Percentiles rank a stretch among this genome's conserved stretches.
Conservation (phyloP, 2,329 filamentous ascomycete species). For the Pseudopithomyces maydicus region DNA sequence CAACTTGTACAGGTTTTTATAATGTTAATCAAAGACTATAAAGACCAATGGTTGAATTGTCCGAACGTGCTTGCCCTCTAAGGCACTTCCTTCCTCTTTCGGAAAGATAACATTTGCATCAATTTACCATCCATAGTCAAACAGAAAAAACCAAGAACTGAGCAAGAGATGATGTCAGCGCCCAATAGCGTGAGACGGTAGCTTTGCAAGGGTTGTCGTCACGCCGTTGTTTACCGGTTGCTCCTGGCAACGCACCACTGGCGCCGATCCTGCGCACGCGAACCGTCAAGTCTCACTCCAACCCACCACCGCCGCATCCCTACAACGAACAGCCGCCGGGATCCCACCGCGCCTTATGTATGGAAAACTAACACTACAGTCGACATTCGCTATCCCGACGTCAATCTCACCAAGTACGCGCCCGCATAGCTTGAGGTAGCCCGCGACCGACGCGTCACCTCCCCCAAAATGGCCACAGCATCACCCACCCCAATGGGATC, state of each 20-base stretch:
- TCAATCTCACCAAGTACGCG: conserved; percentile 15
- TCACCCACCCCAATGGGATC: conserved; percentile 48
- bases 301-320: conserved; percentile 37
- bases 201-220: neutral
- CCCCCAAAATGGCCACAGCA: conserved; percentile 41
- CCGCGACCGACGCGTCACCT: conserved; percentile 24
- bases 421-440: conserved; percentile 19
- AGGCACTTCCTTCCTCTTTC: too few species aligned
- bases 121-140: too few species aligned
- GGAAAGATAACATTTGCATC: too few species aligned
- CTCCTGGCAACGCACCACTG: conserved; percentile 26
- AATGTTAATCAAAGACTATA: too few species aligned
- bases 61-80: too few species aligned
- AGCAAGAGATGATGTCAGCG: too few species aligned
- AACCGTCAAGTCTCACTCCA: conserved; percentile 24
- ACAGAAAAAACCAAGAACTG: too few species aligned
- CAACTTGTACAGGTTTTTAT: too few species aligned
- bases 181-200: too few species aligned
- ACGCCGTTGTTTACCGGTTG: conserved; percentile 19
- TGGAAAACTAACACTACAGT: conserved; percentile 45
- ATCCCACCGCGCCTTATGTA: conserved; percentile 41
- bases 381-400: conserved; percentile 45
- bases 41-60: too few species aligned
- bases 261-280: conserved; percentile 31
- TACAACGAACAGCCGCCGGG: conserved; percentile 39